phyloP scores from a whole-genome alignment of 2,329 filamentous ascomycete genomes.

The Verticillium albo-atrum region DNA sequence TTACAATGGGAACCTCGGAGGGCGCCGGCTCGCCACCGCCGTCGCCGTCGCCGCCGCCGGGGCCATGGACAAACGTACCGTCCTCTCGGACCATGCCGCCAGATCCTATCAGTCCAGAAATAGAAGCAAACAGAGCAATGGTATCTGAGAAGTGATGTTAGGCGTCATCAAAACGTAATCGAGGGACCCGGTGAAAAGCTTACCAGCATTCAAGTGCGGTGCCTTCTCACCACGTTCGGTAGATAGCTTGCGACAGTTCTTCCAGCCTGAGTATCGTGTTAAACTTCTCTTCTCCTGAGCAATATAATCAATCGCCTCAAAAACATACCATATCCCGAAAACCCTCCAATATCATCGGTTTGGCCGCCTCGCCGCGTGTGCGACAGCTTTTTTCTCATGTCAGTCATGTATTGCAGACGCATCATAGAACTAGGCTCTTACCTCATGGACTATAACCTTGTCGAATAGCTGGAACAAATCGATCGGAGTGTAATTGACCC shows the following conservation, averaged over 20 bases:
- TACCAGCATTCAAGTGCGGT: conserved; percentile 1
- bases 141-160: neutral
- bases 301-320: too few relatives aligned
- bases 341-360: neutral
- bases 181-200: neutral
- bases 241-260: conserved; percentile 1
- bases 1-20: too few relatives aligned
- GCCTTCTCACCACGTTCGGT: neutral
- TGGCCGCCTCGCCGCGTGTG: neutral
- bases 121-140: neutral
- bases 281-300: too few relatives aligned
- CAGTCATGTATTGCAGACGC: too few relatives aligned
- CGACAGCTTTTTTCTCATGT: too few relatives aligned
- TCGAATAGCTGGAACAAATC: conserved; percentile 1
- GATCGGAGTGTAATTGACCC: neutral
- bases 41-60: neutral
- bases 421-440: too few relatives aligned
- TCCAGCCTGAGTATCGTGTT: conserved; percentile 1
- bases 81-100: neutral
- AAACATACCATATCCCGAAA: conserved; percentile 1
- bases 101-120: neutral
- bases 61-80: neutral
- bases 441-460: neutral
- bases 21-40: neutral
- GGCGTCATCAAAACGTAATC: neutral